Percentiles rank a stretch among this genome's conserved stretches.
Evolutionary conservation across 768 basidiomycete genomes (phyloP).

Genomic region (Suillus luteus): DNA sequence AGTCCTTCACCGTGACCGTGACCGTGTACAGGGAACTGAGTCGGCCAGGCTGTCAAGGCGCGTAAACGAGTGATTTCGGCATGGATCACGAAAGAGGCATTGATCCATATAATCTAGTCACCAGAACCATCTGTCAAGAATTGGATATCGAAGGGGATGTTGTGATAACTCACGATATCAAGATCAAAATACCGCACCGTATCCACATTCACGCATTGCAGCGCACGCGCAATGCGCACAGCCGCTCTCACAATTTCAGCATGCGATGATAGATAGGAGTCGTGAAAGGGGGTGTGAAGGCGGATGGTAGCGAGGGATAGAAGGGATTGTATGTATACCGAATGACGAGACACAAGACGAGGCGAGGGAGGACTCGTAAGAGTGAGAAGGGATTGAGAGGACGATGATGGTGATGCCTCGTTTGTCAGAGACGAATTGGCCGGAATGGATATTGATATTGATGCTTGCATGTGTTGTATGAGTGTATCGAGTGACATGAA

Average conservation of each 20-base stretch:
- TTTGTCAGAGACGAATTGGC: neutral
- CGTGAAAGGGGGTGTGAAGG: slow-evolving; percentile 26
- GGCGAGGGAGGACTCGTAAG: neutral
- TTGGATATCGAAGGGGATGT: neutral
- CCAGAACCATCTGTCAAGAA: slow-evolving; percentile 1
- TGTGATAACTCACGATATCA: slow-evolving; percentile 17
- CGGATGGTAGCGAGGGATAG: slow-evolving; percentile 26
- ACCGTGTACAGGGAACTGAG: neutral
- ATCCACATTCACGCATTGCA: slow-evolving; percentile 17
- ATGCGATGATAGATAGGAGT: slow-evolving; percentile 20
- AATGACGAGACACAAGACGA: neutral
- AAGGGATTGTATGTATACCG: neutral
- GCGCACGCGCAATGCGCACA: slow-evolving; percentile 16
- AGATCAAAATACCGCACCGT: slow-evolving; percentile 10
- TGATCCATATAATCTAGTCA: slow-evolving; percentile 30
- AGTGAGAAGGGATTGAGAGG: neutral
- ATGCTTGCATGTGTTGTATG: slow-evolving; percentile 41
- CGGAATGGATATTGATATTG: neutral
- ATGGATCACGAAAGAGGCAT: slow-evolving; percentile 23
- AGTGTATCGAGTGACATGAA: slow-evolving; percentile 49
- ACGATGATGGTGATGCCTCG: too few relatives aligned
- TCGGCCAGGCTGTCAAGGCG: slow-evolving; percentile 10
- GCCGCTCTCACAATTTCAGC: slow-evolving; percentile 21
- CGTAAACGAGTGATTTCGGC: slow-evolving; percentile 25
- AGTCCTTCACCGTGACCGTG: slow-evolving; percentile 12